Percentiles rank a stretch among this genome's conserved stretches.
phyloP scores from a whole-genome alignment of 2,329 filamentous ascomycete species.

The Apiospora pterosperma region DNA sequence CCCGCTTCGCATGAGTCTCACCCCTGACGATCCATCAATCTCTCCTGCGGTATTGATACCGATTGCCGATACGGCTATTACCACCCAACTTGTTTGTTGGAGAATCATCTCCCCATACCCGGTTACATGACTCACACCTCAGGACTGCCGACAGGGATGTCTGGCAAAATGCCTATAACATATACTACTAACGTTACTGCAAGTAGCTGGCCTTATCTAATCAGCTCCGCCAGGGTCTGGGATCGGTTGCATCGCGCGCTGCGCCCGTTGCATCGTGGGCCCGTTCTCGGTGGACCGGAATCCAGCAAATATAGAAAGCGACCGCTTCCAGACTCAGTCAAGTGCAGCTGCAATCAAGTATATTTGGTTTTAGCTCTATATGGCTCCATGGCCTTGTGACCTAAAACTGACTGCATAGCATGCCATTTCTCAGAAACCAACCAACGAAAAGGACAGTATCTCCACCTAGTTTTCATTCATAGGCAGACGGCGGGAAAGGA shows the following conservation, averaged over 20 bases:
- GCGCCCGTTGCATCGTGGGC: background rate
- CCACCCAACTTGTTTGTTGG: background rate
- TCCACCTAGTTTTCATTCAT: no score
- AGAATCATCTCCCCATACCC: background rate
- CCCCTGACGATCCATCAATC: no score
- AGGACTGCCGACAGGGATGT: background rate
- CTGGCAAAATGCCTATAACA: no score
- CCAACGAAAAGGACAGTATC: no score
- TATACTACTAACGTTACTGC: no score
- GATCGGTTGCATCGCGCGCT: no score
- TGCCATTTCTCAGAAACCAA: no score
- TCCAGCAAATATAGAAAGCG: background rate
- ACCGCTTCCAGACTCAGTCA: background rate
- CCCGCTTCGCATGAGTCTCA: no score
- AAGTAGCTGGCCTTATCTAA: background rate
- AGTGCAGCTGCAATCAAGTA: background rate
- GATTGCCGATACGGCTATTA: background rate
- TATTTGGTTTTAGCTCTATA: background rate
- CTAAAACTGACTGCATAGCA: no score
- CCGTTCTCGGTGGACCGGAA: background rate
- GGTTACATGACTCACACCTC: background rate
- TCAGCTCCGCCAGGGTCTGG: no score
- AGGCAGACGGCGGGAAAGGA: no score
- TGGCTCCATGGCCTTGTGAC: no score
- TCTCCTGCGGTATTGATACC: background rate